These are phyloP conservation scores for Verticillium nubilum DNA, from an alignment of 2,329 filamentous ascomycete genomes.

Conservation along the genomic window DNA sequence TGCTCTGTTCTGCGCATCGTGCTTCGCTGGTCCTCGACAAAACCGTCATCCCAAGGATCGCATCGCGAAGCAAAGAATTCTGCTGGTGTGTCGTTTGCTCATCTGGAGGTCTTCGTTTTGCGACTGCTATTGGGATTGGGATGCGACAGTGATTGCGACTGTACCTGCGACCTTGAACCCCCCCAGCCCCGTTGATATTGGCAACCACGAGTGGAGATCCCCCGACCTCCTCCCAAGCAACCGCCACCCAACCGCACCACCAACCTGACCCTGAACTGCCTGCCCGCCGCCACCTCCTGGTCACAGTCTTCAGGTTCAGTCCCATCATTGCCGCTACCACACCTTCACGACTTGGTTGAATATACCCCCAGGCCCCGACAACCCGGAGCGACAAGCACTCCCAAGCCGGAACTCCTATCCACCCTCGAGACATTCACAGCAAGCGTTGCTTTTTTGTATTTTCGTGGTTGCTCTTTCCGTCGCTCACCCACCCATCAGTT, in stretches of 20 bases:
- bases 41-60: background rate
- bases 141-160: background rate
- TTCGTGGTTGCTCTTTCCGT: background rate
- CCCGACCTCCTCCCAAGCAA: slow-evolving; percentile 1
- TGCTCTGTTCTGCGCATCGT: background rate
- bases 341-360: background rate
- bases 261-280: background rate
- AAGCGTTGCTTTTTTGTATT: background rate
- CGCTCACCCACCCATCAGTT: background rate
- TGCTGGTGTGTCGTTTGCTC: background rate
- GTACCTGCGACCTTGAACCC: background rate
- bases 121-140: background rate
- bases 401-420: background rate
- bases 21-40: background rate
- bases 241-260: background rate
- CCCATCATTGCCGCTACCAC: background rate
- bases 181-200: slow-evolving; percentile 1
- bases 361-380: background rate
- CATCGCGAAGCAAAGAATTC: background rate
- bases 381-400: background rate
- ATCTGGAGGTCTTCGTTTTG: background rate
- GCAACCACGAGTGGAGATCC: background rate
- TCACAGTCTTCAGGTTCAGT: background rate
- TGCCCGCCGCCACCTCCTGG: background rate
- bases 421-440: background rate